Conservation (phyloP, 2,329 filamentous ascomycete genomes). For the Botryotinia globosa region DNA sequence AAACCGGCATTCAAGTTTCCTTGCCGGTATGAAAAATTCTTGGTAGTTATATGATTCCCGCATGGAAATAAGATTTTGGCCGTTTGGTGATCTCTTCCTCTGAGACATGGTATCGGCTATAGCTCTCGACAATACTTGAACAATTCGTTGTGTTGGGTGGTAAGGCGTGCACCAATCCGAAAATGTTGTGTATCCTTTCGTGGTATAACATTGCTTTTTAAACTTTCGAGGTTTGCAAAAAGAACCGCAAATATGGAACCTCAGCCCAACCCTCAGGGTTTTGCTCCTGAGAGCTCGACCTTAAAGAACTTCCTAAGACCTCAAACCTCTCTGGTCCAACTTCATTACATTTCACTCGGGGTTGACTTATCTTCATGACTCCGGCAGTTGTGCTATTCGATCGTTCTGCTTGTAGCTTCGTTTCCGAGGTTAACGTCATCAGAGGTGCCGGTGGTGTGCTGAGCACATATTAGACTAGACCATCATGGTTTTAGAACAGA, state of each 20-base stretch:
- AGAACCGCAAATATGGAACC: not conserved
- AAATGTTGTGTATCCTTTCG: not conserved
- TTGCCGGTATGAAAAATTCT: not conserved
- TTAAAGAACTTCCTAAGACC: not conserved
- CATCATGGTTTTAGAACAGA: conserved; percentile 5
- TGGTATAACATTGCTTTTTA: not conserved
- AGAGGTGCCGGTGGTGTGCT: not conserved
- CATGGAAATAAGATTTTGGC: not conserved
- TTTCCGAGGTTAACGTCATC: not conserved
- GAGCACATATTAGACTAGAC: not conserved
- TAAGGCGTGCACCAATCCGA: not conserved
- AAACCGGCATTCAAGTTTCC: not conserved
- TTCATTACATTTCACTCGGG: not conserved
- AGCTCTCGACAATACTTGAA: not conserved
- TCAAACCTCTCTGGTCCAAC: not conserved
- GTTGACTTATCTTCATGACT: not conserved
- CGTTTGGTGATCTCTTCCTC: not conserved
- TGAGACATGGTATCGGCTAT: not conserved
- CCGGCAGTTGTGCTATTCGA: not conserved
- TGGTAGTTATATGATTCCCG: not conserved
- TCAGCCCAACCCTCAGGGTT: not conserved
- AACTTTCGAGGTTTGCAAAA: not conserved
- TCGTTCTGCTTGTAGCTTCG: not conserved
- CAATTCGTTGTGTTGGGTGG: not conserved
- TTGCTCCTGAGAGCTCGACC: not conserved